A percentile compares a stretch with the other conserved stretches of the same genome.
Evolutionary conservation across 352 stramenopile genomes (phyloP).

Genomic region (Phytophthora pinifolia): DNA sequence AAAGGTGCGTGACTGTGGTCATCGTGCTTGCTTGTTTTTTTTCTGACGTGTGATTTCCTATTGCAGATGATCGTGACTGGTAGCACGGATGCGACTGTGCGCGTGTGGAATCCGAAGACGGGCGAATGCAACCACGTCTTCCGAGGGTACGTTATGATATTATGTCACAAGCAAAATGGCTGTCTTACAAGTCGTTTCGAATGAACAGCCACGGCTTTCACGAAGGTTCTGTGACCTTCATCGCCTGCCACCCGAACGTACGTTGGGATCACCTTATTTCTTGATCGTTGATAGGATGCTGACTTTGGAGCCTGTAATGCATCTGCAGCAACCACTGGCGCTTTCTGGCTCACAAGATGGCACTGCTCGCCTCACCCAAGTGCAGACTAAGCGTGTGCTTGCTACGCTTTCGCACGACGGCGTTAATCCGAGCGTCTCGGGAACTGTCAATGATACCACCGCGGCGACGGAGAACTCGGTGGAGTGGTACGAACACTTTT

Average conservation of each 20-base stretch:
- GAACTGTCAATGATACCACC: conserved; percentile 51
- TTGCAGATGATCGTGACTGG: conserved; percentile 91
- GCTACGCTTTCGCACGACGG: conserved; percentile 81
- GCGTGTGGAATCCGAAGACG: conserved; percentile 96
- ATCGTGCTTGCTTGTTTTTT: conserved; percentile 1
- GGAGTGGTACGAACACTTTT: conserved; percentile 60
- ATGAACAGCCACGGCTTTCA: conserved; percentile 74
- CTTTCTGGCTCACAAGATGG: conserved; percentile 95
- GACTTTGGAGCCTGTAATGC: conserved; percentile 1
- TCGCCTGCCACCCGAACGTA: conserved; percentile 87
- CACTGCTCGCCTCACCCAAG: conserved; percentile 91
- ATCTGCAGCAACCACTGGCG: conserved; percentile 85
- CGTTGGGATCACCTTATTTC: conserved; percentile 12
- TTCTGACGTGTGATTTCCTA: background rate
- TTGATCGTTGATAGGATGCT: background rate
- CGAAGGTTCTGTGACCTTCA: conserved; percentile 89
- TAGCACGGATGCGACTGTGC: conserved; percentile 92
- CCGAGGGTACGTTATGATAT: conserved; percentile 48
- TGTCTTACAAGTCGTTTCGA: conserved; percentile 8
- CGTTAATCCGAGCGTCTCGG: conserved; percentile 43
- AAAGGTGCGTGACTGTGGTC: conserved; percentile 60
- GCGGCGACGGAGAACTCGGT: conserved; percentile 79
- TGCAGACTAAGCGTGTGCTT: conserved; percentile 94
- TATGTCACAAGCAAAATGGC: background rate
- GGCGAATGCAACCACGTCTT: conserved; percentile 93